A percentile compares a stretch with the other conserved stretches of the same genome.
Evolutionary conservation across 148 eudicot genomes (phyloP).

Genomic region (Spergularia bocconei): DNA sequence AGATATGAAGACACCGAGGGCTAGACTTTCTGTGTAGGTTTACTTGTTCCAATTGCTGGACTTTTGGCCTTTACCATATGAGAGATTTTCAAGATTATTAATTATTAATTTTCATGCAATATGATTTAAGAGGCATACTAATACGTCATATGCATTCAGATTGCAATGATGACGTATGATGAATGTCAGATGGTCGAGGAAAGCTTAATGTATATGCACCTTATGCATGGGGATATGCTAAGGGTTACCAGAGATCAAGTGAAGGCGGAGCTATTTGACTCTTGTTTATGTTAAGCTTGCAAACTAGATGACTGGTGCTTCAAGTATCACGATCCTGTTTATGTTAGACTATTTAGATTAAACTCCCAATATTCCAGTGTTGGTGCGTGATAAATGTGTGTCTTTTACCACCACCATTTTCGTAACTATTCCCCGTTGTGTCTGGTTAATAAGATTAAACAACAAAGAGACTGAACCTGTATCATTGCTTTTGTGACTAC

Average conservation of each 20-base stretch:
- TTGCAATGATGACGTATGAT: constrained; percentile 84
- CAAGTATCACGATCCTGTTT: constrained; percentile 11
- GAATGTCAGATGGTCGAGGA: constrained; percentile 47
- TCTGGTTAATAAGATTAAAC: neutral
- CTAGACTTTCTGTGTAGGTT: neutral
- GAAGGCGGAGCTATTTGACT: constrained; percentile 25
- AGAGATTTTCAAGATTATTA: constrained; percentile 1
- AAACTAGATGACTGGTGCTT: constrained; percentile 10
- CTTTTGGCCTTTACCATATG: neutral
- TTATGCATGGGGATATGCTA: constrained; percentile 56
- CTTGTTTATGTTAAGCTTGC: constrained; percentile 23
- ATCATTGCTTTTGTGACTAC: neutral
- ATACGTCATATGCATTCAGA: constrained; percentile 62
- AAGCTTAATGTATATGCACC: constrained; percentile 45
- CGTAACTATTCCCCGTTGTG: neutral
- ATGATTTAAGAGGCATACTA: constrained; percentile 36
- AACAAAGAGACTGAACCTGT: neutral
- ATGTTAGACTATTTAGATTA: neutral
- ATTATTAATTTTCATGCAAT: constrained; percentile 12
- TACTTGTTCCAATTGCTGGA: neutral
- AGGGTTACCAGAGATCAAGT: constrained; percentile 40
- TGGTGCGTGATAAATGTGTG: neutral
- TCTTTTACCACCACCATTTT: neutral
- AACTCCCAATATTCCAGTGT: neutral
- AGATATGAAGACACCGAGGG: neutral